These are phyloP conservation scores for Rhinocladiella similis DNA, from an alignment of 2,329 filamentous ascomycete species.

Conservation along the genomic window DNA sequence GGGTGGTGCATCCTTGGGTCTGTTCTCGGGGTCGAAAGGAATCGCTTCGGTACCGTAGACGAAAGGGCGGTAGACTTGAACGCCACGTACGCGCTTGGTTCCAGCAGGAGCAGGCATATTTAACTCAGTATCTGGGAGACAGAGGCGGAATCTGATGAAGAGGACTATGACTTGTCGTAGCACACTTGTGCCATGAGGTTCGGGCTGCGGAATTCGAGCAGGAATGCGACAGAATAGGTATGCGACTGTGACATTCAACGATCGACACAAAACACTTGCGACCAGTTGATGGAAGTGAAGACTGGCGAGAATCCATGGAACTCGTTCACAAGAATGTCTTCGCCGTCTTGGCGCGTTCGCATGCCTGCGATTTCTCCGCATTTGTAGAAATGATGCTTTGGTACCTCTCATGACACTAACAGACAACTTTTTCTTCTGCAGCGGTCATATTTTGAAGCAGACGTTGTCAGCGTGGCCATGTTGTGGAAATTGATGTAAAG, in stretches of 20 bases:
- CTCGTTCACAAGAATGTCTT: neutral
- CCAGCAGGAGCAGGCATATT: constrained; percentile 56
- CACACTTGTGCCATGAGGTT: neutral
- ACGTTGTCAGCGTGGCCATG: neutral
- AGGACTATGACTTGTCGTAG: too few relatives aligned
- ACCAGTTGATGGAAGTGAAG: too few relatives aligned
- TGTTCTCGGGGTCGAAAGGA: constrained; percentile 73
- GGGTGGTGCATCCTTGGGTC: constrained; percentile 72
- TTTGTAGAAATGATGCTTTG: neutral
- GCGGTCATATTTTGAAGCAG: neutral
- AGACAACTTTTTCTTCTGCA: too few relatives aligned
- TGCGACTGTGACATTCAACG: too few relatives aligned
- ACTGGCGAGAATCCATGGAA: too few relatives aligned
- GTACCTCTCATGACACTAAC: neutral
- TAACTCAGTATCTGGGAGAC: neutral
- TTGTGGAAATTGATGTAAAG: neutral
- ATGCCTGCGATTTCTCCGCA: neutral
- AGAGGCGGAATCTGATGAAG: neutral
- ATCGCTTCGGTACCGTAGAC: constrained; percentile 78
- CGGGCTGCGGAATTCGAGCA: too few relatives aligned
- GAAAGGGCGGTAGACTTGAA: constrained; percentile 50
- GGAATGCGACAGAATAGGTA: too few relatives aligned
- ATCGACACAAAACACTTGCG: too few relatives aligned
- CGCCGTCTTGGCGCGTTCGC: neutral
- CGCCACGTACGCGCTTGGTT: constrained; percentile 55